These are phyloP conservation scores for Drechslerella dactyloides DNA, from an alignment of 2,329 filamentous ascomycete species.

Conservation along the genomic window DNA sequence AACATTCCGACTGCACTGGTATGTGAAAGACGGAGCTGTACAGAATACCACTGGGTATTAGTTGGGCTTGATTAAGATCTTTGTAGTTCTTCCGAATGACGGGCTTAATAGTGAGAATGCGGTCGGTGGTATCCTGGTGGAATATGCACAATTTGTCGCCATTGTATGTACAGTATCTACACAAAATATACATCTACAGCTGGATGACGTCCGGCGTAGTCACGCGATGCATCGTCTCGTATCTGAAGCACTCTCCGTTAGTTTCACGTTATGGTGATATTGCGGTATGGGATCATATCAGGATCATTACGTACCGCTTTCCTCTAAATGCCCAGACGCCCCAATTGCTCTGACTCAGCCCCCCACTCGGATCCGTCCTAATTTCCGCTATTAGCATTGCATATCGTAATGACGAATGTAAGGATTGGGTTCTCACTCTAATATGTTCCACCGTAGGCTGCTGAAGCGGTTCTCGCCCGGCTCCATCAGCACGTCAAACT, in stretches of 20 bases:
- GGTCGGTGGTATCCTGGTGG: background rate
- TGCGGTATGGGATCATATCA: background rate
- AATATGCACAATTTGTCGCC: slow-evolving; percentile 6
- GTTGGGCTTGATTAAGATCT: too few relatives aligned
- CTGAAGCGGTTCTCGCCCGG: slow-evolving; percentile 94
- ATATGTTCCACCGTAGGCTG: slow-evolving; percentile 94
- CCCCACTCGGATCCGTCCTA: slow-evolving; percentile 57
- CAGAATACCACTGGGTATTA: too few relatives aligned
- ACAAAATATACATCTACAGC: slow-evolving; percentile 31
- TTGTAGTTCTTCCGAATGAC: too few relatives aligned
- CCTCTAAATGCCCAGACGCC: slow-evolving; percentile 96
- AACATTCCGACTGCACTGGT: too few relatives aligned
- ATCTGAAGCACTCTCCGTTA: slow-evolving; percentile 23
- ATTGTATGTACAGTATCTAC: slow-evolving; percentile 17
- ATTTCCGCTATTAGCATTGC: slow-evolving; percentile 9
- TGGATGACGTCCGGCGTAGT: slow-evolving; percentile 49
- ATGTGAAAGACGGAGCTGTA: background rate
- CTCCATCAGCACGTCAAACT: slow-evolving; percentile 89
- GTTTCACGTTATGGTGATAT: background rate
- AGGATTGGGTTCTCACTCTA: slow-evolving; percentile 70
- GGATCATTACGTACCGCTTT: slow-evolving; percentile 73
- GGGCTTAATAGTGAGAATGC: too few relatives aligned
- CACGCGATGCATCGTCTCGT: slow-evolving; percentile 51
- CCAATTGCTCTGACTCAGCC: slow-evolving; percentile 95
- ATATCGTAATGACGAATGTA: background rate